A percentile compares a stretch with the other conserved stretches of the same genome.
These are phyloP conservation scores for Physcomitrellopsis africana DNA, from an alignment of 225 moss, liverwort and hornwort species.

Conservation along the genomic window DNA sequence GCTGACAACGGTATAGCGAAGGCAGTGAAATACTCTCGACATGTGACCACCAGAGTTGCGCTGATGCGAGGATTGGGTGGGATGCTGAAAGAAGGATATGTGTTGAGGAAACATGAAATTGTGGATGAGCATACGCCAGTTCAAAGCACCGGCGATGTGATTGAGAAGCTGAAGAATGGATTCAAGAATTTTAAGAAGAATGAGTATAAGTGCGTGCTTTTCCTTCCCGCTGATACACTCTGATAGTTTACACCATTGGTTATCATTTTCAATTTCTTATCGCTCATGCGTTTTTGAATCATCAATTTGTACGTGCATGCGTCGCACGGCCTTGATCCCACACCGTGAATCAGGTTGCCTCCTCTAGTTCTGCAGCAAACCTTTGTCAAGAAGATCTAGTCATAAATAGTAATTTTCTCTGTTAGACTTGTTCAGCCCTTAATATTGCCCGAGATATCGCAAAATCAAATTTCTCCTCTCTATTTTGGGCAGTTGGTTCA, in stretches of 20 bases:
- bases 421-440: neutral
- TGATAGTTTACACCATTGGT: neutral
- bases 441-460: neutral
- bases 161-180: slow-evolving; percentile 45
- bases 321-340: too few relatives aligned
- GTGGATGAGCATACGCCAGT: slow-evolving; percentile 28
- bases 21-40: slow-evolving; percentile 20
- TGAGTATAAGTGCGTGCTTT: slow-evolving; percentile 30
- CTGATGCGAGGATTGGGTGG: slow-evolving; percentile 35
- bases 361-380: too few relatives aligned
- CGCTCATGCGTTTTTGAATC: neutral
- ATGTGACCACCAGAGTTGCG: slow-evolving; percentile 43
- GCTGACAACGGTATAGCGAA: neutral
- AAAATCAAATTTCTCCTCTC: neutral
- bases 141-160: slow-evolving; percentile 40
- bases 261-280: neutral
- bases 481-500: too few relatives aligned
- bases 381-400: too few relatives aligned
- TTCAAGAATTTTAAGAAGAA: slow-evolving; percentile 40
- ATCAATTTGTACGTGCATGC: too few relatives aligned
- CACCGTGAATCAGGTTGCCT: too few relatives aligned
- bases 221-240: neutral
- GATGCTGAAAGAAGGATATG: slow-evolving; percentile 34
- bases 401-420: too few relatives aligned
- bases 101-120: slow-evolving; percentile 32